Conservation (phyloP, 2,329 filamentous ascomycete species). For the Neopestalotiopsis sp. region DNA sequence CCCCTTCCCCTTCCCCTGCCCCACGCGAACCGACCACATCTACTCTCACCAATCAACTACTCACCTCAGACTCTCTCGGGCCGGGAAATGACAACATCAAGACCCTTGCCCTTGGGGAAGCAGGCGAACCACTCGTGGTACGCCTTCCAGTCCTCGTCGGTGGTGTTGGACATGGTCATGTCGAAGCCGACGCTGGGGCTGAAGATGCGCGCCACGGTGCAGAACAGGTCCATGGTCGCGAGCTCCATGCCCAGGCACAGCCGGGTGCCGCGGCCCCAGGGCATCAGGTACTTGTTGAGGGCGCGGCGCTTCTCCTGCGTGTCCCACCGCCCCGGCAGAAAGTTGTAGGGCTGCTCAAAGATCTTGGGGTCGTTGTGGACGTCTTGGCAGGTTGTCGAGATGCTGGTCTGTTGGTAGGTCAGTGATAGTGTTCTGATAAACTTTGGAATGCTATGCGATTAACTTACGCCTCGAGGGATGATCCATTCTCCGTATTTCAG, state of each 20-base stretch:
- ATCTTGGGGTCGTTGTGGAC: conserved; percentile 26
- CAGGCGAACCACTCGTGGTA: conserved; percentile 30
- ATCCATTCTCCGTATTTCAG: conserved; percentile 24
- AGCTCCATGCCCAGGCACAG: conserved; percentile 30
- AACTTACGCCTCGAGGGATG: conserved; percentile 27
- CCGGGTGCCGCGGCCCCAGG: conserved; percentile 28
- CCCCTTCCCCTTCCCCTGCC: neutral
- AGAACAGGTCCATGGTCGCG: conserved; percentile 28
- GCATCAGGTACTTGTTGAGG: conserved; percentile 26
- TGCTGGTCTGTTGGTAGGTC: conserved; percentile 23
- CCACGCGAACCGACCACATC: neutral
- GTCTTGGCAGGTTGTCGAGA: conserved; percentile 29
- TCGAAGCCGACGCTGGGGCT: conserved; percentile 25
- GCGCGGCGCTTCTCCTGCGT: conserved; percentile 23
- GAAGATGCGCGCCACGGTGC: conserved; percentile 29
- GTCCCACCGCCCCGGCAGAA: conserved; percentile 27
- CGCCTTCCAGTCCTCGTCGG: conserved; percentile 27
- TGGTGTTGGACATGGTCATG: conserved; percentile 23
- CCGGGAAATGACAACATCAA: conserved; percentile 24
- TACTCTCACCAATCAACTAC: neutral
- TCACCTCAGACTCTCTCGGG: neutral
- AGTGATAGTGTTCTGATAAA: neutral
- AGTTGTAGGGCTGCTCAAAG: conserved; percentile 22
- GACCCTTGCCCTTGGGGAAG: conserved; percentile 26
- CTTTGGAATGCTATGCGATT: neutral